Percentiles rank a stretch among this genome's conserved stretches.
These are phyloP conservation scores for Pezicula carpinea DNA, from an alignment of 2,329 filamentous ascomycete species.

Conservation along the genomic window DNA sequence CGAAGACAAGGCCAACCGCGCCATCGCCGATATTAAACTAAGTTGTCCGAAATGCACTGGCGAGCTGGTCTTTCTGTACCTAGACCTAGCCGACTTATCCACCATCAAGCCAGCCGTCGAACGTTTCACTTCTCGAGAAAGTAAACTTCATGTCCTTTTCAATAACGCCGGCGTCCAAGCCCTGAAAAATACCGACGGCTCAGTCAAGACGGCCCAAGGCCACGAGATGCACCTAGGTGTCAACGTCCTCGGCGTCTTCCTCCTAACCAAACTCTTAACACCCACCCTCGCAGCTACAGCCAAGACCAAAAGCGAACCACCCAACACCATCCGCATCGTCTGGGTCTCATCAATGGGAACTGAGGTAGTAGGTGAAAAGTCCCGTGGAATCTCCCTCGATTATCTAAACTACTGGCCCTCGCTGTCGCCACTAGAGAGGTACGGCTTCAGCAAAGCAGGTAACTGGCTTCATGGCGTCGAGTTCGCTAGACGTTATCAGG, in stretches of 20 bases:
- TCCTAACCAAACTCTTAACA: slow-evolving; percentile 30
- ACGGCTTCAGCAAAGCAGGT: slow-evolving; percentile 14
- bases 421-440: too few relatives aligned
- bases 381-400: slow-evolving; percentile 10
- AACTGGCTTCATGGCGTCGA: slow-evolving; percentile 9
- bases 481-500: slow-evolving; percentile 10
- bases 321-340: slow-evolving; percentile 23
- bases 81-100: slow-evolving; percentile 32
- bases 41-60: slow-evolving; percentile 24
- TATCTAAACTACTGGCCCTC: too few relatives aligned
- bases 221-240: slow-evolving; percentile 30
- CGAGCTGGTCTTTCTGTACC: slow-evolving; percentile 27
- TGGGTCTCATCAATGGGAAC: slow-evolving; percentile 27
- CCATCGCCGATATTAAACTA: slow-evolving; percentile 33
- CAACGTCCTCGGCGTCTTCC: slow-evolving; percentile 30
- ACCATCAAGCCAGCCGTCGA: slow-evolving; percentile 31
- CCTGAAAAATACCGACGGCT: slow-evolving; percentile 21
- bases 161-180: slow-evolving; percentile 33
- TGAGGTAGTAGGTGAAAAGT: slow-evolving; percentile 5
- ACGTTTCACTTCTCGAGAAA: slow-evolving; percentile 29
- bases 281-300: slow-evolving; percentile 27
- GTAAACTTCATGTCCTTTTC: slow-evolving; percentile 33
- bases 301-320: slow-evolving; percentile 9
- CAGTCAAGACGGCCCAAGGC: slow-evolving; percentile 26
- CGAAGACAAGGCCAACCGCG: slow-evolving; percentile 29